phyloP scores from a whole-genome alignment of 176 grass and related monocot genomes.

The Microstegium vimineum region DNA sequence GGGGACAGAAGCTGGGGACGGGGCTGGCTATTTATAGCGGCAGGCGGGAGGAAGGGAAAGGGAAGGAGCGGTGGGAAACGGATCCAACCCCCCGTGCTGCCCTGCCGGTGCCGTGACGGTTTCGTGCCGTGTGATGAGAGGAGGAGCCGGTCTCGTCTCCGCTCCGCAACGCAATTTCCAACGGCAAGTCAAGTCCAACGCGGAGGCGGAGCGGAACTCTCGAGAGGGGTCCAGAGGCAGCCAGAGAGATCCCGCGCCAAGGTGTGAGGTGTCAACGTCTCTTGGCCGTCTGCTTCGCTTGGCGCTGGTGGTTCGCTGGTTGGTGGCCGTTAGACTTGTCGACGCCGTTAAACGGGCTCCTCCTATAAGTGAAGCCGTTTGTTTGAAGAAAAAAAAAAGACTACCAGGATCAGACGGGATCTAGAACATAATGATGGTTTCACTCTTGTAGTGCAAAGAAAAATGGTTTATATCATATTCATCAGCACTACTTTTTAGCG shows the following conservation, averaged over 20 bases:
- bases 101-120: neutral
- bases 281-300: no score
- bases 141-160: neutral
- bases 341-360: neutral
- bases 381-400: no score
- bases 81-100: neutral
- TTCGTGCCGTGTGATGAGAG: slow-evolving; percentile 8
- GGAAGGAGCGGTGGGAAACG: neutral
- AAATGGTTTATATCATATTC: no score
- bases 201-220: neutral
- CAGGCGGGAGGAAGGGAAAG: neutral
- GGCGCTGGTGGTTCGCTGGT: neutral
- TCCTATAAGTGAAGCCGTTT: no score
- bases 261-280: no score
- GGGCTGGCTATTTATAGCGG: slow-evolving; percentile 9
- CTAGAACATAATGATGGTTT: no score
- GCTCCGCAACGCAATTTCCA: neutral
- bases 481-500: no score
- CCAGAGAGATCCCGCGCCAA: neutral
- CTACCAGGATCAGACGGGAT: no score
- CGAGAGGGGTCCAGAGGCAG: neutral
- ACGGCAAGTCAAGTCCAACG: neutral
- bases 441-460: no score
- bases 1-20: neutral
- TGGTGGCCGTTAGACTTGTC: neutral